Evolutionary conservation across 2,329 filamentous ascomycete species (phyloP), one percentile per base, ranked within the genome.

Genomic region (Chaetoscypha palmicola): DNA sequence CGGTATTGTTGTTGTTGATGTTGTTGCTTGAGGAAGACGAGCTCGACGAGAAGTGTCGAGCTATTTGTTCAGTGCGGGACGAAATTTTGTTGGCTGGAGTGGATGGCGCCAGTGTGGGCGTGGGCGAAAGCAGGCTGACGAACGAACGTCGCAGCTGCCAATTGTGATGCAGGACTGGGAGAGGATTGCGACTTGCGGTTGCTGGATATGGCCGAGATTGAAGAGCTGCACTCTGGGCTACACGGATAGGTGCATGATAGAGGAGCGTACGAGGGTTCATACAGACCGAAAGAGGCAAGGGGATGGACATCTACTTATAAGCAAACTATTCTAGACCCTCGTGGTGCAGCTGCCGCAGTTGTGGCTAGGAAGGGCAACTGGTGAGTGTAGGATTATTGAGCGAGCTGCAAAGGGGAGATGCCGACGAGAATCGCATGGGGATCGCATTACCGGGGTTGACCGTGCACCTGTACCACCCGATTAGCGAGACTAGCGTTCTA

Each of bases 1-100:
- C 20, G 26, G 39, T 30, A 40, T 46, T 38, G 41, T 33, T 48
- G 40, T n/a, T 36, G 33, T 30, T 23, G 26, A 38, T 30, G 41
- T 46, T 38, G 41, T 33, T 48, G 40, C 41, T 45, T 23, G 43
- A 43, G 34, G 48, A 48, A 8, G 62, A 43, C 53, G 58, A 48
- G 30, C 63, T 56, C 36, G 67, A 65, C 51, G 69, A 66, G 57
- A 74, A 61, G 54, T 73, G 71, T 57, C 68, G 64, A 51, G 68
- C 63, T 55, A 73, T 60, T 51, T 69, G 65, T 57, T 66, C 61
- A 53, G 52, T 48, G 38, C 54, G 54, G 36, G 52, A 45, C 38
- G 53, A 49, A 50, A 52, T 50, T 53, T 54, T 57, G 47, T 48
- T 43, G 45, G 46, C 43, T 35, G 43, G 31, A 9, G 37, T 48